phyloP scores from a whole-genome alignment of 108 stramenopile genomes.

The Schizochytrium sp. region DNA sequence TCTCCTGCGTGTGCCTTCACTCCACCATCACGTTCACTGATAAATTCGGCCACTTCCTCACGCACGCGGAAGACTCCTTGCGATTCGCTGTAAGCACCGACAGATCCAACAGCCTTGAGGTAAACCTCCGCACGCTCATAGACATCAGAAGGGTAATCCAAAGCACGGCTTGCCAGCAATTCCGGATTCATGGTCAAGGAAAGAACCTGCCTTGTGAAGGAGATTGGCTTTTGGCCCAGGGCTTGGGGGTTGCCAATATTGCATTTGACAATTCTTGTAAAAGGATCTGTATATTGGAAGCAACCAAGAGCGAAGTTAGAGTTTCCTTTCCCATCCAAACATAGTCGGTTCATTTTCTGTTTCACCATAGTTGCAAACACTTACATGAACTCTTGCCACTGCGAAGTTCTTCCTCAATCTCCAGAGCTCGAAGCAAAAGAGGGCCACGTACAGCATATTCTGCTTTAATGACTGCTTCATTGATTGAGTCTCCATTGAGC shows the following conservation, averaged over 20 bases:
- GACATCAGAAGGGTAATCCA: slow-evolving; percentile 65
- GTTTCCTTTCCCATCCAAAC: background rate
- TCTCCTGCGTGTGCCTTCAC: slow-evolving; percentile 69
- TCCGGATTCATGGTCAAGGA: slow-evolving; percentile 86
- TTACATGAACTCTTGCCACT: background rate
- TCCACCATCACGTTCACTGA: slow-evolving; percentile 81
- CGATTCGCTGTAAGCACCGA: slow-evolving; percentile 74
- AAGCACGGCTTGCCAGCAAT: slow-evolving; percentile 65
- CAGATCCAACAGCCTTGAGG: slow-evolving; percentile 58
- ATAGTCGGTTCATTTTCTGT: background rate
- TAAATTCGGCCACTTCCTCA: slow-evolving; percentile 88
- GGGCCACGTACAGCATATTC: slow-evolving; percentile 66
- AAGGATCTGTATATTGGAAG: slow-evolving; percentile 65
- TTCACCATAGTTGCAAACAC: background rate
- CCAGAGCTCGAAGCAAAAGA: slow-evolving; percentile 60
- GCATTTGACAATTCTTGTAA: slow-evolving; percentile 87
- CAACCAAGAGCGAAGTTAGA: background rate
- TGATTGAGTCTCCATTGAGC: slow-evolving; percentile 59
- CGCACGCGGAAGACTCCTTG: slow-evolving; percentile 84
- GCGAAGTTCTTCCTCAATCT: slow-evolving; percentile 59
- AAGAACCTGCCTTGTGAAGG: slow-evolving; percentile 86
- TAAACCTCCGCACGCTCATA: slow-evolving; percentile 72
- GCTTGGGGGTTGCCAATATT: slow-evolving; percentile 97
- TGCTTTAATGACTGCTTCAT: slow-evolving; percentile 11
- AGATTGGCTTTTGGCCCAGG: slow-evolving; percentile 87